Conservation (phyloP, 2,329 filamentous ascomycete species). For the Calonectria henricotiae region DNA sequence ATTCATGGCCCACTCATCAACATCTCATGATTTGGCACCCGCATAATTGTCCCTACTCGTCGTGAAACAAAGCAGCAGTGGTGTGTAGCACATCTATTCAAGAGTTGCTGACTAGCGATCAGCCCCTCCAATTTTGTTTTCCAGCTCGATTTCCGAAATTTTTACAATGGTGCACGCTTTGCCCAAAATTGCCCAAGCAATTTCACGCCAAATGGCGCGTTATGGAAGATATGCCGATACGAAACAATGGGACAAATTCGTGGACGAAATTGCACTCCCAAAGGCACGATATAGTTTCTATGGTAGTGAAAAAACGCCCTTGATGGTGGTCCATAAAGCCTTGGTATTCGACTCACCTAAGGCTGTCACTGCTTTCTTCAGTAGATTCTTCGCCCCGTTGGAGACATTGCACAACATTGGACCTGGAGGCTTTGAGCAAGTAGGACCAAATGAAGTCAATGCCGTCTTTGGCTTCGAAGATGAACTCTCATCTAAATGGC, state of each 20-base stretch:
- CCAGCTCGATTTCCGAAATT: not conserved
- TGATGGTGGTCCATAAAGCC: not conserved
- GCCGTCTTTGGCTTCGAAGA: conserved; percentile 49
- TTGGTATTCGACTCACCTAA: conserved; percentile 33
- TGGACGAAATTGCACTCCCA: conserved; percentile 47
- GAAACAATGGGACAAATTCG: conserved; percentile 49
- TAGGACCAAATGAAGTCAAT: conserved; percentile 48
- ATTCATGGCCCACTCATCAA: not conserved
- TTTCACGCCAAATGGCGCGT: conserved; percentile 51
- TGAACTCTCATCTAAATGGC: conserved; percentile 38
- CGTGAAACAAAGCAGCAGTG: not conserved
- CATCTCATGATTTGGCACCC: too few species aligned
- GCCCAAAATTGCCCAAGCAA: conserved; percentile 47
- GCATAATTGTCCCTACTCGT: not conserved
- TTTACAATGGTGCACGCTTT: conserved; percentile 29
- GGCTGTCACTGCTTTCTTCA: conserved; percentile 43
- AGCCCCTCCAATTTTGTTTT: not conserved
- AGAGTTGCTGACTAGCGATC: not conserved
- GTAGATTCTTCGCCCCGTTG: conserved; percentile 41
- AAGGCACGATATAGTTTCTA: conserved; percentile 45
- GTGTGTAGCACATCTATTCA: not conserved
- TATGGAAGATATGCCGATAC: conserved; percentile 52
- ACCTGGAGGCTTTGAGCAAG: conserved; percentile 49
- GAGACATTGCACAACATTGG: conserved; percentile 51
- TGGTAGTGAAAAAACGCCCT: conserved; percentile 33